Conservation (phyloP, 2,329 filamentous ascomycete species). For the Epichloe uncinata region DNA sequence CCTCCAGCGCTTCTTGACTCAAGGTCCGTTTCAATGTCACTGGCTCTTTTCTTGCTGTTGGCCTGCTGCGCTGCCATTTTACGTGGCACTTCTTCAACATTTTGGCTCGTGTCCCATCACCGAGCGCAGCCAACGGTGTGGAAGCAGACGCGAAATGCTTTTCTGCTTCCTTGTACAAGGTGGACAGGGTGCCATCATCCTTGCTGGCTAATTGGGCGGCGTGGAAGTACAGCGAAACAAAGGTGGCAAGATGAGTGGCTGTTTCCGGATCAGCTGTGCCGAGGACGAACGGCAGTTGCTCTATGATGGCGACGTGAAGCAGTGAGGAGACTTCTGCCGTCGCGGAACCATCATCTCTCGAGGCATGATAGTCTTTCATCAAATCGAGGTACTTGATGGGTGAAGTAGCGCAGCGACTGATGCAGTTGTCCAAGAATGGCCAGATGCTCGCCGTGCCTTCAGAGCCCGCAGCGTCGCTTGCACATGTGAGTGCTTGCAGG, state of each 20-base stretch:
- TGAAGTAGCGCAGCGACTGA: conserved; percentile 57
- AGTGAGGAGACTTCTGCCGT: conserved; percentile 35
- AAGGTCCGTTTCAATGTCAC: conserved; percentile 11
- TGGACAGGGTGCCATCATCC: background rate
- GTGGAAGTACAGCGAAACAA: conserved; percentile 45
- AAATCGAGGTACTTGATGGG: conserved; percentile 76
- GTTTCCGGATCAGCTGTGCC: conserved; percentile 32
- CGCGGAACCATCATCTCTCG: conserved; percentile 15
- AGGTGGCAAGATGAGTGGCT: conserved; percentile 36
- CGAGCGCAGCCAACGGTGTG: conserved; percentile 12
- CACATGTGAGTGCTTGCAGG: conserved; percentile 21
- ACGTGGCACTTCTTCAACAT: conserved; percentile 7
- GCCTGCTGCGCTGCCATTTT: conserved; percentile 5
- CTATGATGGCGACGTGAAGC: conserved; percentile 53
- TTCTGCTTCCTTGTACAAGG: conserved; percentile 16
- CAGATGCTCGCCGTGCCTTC: conserved; percentile 36
- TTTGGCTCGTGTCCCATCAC: conserved; percentile 9
- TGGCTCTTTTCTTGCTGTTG: background rate
- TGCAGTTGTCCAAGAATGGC: conserved; percentile 70
- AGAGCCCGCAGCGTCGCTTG: conserved; percentile 8
- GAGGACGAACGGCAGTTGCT: conserved; percentile 63
- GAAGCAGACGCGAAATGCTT: conserved; percentile 16
- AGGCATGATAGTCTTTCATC: conserved; percentile 36
- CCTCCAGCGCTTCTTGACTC: conserved; percentile 32
- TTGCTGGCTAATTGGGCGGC: conserved; percentile 26